phyloP scores from a whole-genome alignment of 805 yeast genomes.

The Candida orba region DNA sequence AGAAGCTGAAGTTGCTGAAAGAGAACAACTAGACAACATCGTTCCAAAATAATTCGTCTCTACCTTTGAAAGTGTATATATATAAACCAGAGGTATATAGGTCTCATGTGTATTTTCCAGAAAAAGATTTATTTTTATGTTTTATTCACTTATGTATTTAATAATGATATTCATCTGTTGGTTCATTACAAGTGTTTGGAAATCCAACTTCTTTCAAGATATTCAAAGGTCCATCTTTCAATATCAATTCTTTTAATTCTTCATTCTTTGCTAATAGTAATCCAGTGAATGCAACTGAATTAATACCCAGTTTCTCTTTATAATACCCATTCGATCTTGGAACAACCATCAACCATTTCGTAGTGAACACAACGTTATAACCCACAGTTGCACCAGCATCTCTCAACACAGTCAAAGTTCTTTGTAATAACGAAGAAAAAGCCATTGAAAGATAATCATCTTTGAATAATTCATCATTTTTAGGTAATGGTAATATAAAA shows the following conservation, averaged over 20 bases:
- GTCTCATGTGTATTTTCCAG: neutral
- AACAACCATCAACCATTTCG: constrained; percentile 77
- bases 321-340: constrained; percentile 63
- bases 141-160: constrained; percentile 16
- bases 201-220: constrained; percentile 63
- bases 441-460: constrained; percentile 56
- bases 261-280: constrained; percentile 67
- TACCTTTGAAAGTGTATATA: too few relatives aligned
- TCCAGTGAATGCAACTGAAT: constrained; percentile 78
- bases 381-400: constrained; percentile 46
- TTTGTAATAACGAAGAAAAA: constrained; percentile 65
- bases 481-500: constrained; percentile 60
- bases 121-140: neutral
- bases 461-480: constrained; percentile 32
- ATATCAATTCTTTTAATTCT: constrained; percentile 41
- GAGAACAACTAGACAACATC: constrained; percentile 80
- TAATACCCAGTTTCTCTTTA: constrained; percentile 45
- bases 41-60: constrained; percentile 6
- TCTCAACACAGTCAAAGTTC: constrained; percentile 59
- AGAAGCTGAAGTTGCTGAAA: constrained; percentile 87
- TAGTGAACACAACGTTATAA: constrained; percentile 77
- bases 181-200: constrained; percentile 48
- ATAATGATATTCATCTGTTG: constrained; percentile 61
- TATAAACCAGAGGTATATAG: too few relatives aligned
- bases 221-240: constrained; percentile 36